Evolutionary conservation across 2,329 filamentous ascomycete genomes (phyloP).

Genomic region (Xylaria sp.): DNA sequence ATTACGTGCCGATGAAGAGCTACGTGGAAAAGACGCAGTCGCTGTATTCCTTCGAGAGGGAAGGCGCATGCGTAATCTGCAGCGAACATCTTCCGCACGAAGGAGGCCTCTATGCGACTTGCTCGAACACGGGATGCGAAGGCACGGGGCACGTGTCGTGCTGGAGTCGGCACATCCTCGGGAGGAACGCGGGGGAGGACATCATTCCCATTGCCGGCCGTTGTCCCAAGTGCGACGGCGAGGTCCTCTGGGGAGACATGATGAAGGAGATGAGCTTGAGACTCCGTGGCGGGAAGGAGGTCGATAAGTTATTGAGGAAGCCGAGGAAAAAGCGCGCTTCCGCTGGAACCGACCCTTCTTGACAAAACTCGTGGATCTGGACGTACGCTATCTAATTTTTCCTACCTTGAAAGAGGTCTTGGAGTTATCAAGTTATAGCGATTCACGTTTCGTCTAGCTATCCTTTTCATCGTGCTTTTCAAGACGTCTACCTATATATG

Average conservation of each 20-base stretch:
- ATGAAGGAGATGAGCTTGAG: slow-evolving; percentile 85
- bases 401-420: background rate
- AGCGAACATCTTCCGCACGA: slow-evolving; percentile 56
- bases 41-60: slow-evolving; percentile 65
- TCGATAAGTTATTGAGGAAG: slow-evolving; percentile 73
- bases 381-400: background rate
- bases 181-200: slow-evolving; percentile 47
- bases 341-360: slow-evolving; percentile 21
- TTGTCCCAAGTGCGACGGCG: slow-evolving; percentile 75
- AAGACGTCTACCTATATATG: background rate
- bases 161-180: slow-evolving; percentile 65
- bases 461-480: background rate
- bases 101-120: slow-evolving; percentile 66
- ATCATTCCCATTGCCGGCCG: slow-evolving; percentile 74
- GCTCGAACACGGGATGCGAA: slow-evolving; percentile 63
- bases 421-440: background rate
- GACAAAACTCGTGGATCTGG: background rate
- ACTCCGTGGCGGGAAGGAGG: slow-evolving; percentile 73
- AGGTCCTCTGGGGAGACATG: slow-evolving; percentile 77
- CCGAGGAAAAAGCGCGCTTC: slow-evolving; percentile 51
- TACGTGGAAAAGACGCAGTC: slow-evolving; percentile 66
- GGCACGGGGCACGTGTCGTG: slow-evolving; percentile 69
- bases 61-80: slow-evolving; percentile 67
- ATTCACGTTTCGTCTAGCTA: background rate
- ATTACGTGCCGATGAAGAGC: slow-evolving; percentile 63